phyloP scores from a whole-genome alignment of 208 protist species.

The Trypanosoma boissoni region DNA sequence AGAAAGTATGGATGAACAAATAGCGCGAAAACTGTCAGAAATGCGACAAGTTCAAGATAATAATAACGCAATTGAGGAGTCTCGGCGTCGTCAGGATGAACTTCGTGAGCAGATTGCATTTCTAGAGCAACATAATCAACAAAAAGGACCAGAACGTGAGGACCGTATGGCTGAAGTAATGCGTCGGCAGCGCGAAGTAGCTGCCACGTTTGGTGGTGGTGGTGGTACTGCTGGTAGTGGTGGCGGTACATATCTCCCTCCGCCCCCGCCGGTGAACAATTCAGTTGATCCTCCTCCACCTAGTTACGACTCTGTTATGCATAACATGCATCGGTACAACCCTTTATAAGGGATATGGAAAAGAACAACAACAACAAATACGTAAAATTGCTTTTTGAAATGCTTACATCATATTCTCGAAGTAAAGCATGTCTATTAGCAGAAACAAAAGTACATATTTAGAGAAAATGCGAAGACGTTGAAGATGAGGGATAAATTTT shows the following conservation, averaged over 20 bases:
- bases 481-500: too few relatives aligned
- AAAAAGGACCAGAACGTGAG: conserved; percentile 11
- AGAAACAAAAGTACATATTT: too few relatives aligned
- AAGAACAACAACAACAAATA: too few relatives aligned
- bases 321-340: too few relatives aligned
- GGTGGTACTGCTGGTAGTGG: conserved; percentile 7
- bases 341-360: too few relatives aligned
- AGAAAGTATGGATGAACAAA: conserved; percentile 58
- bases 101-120: conserved; percentile 14
- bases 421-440: too few relatives aligned
- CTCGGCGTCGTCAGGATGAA: conserved; percentile 32
- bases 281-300: conserved; percentile 17
- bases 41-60: conserved; percentile 41
- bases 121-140: conserved; percentile 16
- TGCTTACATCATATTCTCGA: too few relatives aligned
- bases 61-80: conserved; percentile 35
- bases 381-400: too few relatives aligned
- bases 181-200: conserved; percentile 18
- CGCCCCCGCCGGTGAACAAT: conserved; percentile 5
- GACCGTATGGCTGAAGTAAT: conserved; percentile 20
- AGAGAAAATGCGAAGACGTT: too few relatives aligned
- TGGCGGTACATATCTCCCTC: conserved; percentile 2
- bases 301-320: conserved; percentile 28
- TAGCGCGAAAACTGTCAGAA: conserved; percentile 66
- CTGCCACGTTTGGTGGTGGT: not conserved